Conservation (phyloP, 148 eudicot species). For the Suaeda aralocaspica region DNA sequence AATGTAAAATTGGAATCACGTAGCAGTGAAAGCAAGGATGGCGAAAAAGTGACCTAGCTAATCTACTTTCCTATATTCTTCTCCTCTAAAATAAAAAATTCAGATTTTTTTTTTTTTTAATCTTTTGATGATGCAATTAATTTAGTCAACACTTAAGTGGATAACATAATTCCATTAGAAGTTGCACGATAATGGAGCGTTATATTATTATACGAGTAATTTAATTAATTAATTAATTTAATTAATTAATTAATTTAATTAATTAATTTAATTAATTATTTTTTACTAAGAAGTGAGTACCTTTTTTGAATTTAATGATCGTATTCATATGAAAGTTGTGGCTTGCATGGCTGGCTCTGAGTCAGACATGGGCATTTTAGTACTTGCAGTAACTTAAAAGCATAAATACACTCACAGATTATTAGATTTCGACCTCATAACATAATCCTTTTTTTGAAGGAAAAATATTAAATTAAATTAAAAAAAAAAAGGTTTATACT, state of each 20-base stretch:
- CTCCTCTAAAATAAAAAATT: not conserved
- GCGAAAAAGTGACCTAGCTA: not conserved
- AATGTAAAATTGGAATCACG: constrained; percentile 10
- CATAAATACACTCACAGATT: constrained; percentile 8
- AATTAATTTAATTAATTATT: not conserved
- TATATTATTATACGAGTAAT: too few species aligned
- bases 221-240: not conserved
- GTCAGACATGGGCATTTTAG: constrained; percentile 26
- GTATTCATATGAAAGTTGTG: constrained; percentile 9
- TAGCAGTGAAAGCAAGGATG: not conserved
- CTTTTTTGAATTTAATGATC: not conserved
- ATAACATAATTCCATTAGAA: constrained; percentile 6
- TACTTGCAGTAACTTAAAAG: constrained; percentile 32
- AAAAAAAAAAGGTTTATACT: too few species aligned
- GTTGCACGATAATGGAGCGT: not conserved
- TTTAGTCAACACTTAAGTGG: constrained; percentile 11
- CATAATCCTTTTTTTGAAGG: too few species aligned
- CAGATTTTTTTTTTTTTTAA: too few species aligned
- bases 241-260: not conserved
- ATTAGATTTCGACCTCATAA: constrained; percentile 24
- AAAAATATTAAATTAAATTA: too few species aligned
- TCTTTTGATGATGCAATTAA: constrained; percentile 17
- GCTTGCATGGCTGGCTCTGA: constrained; percentile 30
- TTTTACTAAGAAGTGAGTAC: not conserved
- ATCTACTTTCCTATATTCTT: constrained; percentile 21